phyloP scores from a whole-genome alignment of 1,284 basidiomycete genomes.

The Heimioporus punctisporus region DNA sequence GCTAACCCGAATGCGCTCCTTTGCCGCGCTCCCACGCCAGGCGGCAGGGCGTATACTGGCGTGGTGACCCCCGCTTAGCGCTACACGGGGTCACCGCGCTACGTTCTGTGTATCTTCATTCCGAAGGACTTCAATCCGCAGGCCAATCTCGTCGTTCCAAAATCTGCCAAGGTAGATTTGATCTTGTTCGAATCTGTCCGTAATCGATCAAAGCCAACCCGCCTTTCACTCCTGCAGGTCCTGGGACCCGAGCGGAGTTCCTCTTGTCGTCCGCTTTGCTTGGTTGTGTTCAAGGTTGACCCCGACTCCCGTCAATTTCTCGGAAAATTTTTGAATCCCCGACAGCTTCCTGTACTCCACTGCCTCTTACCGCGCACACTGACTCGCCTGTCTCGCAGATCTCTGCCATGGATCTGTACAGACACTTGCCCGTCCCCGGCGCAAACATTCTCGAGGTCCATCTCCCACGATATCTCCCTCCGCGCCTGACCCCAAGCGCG shows the following conservation, averaged over 20 bases:
- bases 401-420: conserved; percentile 32
- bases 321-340: conserved; percentile 23
- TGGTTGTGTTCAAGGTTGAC: conserved; percentile 18
- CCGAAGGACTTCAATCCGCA: conserved; percentile 24
- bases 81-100: too few species aligned
- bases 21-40: too few species aligned
- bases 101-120: too few species aligned
- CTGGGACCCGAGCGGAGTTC: conserved; percentile 29
- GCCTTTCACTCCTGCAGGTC: conserved; percentile 21
- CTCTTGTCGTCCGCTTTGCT: conserved; percentile 32
- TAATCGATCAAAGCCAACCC: conserved; percentile 28
- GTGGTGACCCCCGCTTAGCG: too few species aligned
- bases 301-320: conserved; percentile 25
- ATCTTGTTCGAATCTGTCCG: conserved; percentile 27
- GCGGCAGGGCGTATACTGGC: too few species aligned
- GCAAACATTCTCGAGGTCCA: conserved; percentile 24
- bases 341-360: conserved; percentile 20
- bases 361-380: conserved; percentile 10
- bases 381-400: conserved; percentile 14
- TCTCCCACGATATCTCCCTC: conserved; percentile 22
- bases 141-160: conserved; percentile 23
- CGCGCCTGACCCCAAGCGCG: conserved; percentile 26
- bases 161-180: conserved; percentile 34
- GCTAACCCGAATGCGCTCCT: too few species aligned
- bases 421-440: conserved; percentile 35